phyloP scores from a whole-genome alignment of 441 rosid genomes.

The Erysimum cheiri region DNA sequence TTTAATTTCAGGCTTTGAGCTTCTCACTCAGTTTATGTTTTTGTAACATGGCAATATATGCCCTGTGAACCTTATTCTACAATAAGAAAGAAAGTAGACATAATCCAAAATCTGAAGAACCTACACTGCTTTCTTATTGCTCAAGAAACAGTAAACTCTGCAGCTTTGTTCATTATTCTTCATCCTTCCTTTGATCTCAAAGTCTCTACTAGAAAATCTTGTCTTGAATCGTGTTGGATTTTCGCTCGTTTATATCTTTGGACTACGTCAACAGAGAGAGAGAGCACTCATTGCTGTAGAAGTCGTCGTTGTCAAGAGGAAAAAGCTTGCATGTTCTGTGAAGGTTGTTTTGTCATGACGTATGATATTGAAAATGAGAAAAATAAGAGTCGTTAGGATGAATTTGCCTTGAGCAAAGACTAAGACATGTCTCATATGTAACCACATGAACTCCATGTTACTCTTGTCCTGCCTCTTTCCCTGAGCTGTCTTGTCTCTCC shows the following conservation, averaged over 20 bases:
- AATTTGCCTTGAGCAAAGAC: conserved; percentile 40
- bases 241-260: background rate
- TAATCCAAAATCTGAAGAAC: conserved; percentile 10
- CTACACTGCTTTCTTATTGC: conserved; percentile 9
- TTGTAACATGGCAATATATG: background rate
- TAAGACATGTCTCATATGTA: conserved; percentile 36
- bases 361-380: conserved; percentile 15
- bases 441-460: conserved; percentile 47
- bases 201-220: conserved; percentile 1
- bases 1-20: background rate
- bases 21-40: conserved; percentile 8
- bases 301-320: conserved; percentile 36
- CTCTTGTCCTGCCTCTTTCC: conserved; percentile 41
- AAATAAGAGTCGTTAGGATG: conserved; percentile 30
- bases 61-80: background rate
- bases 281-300: conserved; percentile 9
- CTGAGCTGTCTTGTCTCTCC: conserved; percentile 40
- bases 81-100: background rate
- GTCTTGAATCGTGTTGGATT: conserved; percentile 5
- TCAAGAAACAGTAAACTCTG: conserved; percentile 20
- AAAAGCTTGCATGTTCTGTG: conserved; percentile 43
- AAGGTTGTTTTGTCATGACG: conserved; percentile 28
- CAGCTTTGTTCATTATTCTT: conserved; percentile 6
- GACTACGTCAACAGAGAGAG: background rate
- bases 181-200: conserved; percentile 1